phyloP scores from a whole-genome alignment of 345 rosid species.

The Brassica cretica region DNA sequence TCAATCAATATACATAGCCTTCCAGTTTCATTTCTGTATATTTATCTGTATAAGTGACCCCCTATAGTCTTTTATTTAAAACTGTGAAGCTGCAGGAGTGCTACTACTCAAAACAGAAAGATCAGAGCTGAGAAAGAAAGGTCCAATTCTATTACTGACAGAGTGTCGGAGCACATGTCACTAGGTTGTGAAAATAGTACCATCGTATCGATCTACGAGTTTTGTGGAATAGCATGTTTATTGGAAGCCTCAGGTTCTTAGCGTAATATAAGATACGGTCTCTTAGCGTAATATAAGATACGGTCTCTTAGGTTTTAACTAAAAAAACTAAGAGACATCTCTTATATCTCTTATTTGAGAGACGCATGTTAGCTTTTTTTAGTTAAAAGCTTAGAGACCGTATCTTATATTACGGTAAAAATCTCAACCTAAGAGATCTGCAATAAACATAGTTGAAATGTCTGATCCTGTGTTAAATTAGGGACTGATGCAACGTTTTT shows the following conservation, averaged over 20 bases:
- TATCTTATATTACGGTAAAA: too few species aligned
- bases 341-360: too few species aligned
- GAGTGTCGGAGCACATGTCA: slow-evolving; percentile 5
- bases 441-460: background rate
- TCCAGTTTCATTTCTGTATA: slow-evolving; percentile 10
- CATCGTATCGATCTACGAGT: slow-evolving; percentile 30
- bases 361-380: too few species aligned
- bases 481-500: slow-evolving; percentile 2
- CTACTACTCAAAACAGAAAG: slow-evolving; percentile 18
- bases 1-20: slow-evolving; percentile 4
- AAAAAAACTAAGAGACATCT: too few species aligned
- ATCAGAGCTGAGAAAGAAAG: slow-evolving; percentile 21
- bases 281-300: too few species aligned
- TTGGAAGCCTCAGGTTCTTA: too few species aligned
- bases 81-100: slow-evolving; percentile 34
- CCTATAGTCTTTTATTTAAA: slow-evolving; percentile 28
- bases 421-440: too few species aligned
- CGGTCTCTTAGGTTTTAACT: too few species aligned
- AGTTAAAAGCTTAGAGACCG: too few species aligned
- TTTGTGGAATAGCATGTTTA: background rate
- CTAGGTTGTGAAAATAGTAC: slow-evolving; percentile 18
- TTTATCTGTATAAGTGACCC: slow-evolving; percentile 23
- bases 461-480: slow-evolving; percentile 20
- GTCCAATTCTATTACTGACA: slow-evolving; percentile 26
- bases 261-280: too few species aligned